Percentiles rank a stretch among this genome's conserved stretches.
Conservation (phyloP, 192 early-diverging fungal genomes). For the Entomortierella beljakovae region DNA sequence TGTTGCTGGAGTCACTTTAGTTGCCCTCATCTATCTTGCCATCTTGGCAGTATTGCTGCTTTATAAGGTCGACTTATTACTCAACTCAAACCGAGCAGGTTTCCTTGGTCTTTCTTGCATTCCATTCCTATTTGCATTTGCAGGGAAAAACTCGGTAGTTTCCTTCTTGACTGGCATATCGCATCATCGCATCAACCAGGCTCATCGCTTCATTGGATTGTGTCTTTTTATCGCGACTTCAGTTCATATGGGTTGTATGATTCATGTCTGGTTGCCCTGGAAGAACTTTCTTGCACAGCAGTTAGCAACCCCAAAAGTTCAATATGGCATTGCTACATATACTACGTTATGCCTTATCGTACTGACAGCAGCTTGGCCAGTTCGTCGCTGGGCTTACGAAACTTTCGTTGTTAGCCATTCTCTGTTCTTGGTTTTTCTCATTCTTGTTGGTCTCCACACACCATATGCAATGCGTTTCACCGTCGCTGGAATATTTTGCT, state of each 20-base stretch:
- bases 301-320: constrained; percentile 53
- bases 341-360: constrained; percentile 59
- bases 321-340: constrained; percentile 61
- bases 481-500: constrained; percentile 55
- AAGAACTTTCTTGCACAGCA: constrained; percentile 26
- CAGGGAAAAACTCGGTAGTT: constrained; percentile 63
- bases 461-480: constrained; percentile 68
- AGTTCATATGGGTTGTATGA: constrained; percentile 63
- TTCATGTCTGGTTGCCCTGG: constrained; percentile 55
- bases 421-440: constrained; percentile 57
- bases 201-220: constrained; percentile 58
- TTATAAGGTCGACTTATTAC: constrained; percentile 42
- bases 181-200: constrained; percentile 54
- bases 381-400: constrained; percentile 59
- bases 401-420: constrained; percentile 62
- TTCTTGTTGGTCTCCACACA: constrained; percentile 62
- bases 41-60: constrained; percentile 53
- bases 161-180: constrained; percentile 59
- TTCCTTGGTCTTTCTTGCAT: constrained; percentile 58
- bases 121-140: constrained; percentile 61
- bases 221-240: constrained; percentile 52
- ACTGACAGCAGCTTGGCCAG: constrained; percentile 58
- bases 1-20: constrained; percentile 55
- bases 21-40: constrained; percentile 40
- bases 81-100: constrained; percentile 65